Base-by-base conservation (phyloP, 2,329 filamentous ascomycete genomes). In the Fusarium incarnatum region DNA sequence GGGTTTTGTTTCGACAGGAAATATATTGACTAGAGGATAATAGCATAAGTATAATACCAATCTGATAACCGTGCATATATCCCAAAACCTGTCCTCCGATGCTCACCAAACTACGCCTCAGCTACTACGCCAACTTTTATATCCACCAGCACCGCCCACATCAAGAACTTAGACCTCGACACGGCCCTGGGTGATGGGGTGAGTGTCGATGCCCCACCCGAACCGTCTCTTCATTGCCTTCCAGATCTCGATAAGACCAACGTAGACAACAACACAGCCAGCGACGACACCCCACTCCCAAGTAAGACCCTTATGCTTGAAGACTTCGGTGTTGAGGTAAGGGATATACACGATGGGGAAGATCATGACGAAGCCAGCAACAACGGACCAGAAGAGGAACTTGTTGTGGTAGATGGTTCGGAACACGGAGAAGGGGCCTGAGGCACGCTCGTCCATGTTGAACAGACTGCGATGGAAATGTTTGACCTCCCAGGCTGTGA, bases 251-350 rank as follows among this genome's bases (percentile, higher is more conserved):
- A 92, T 83, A 11, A 91, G 85, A 0, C 79, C 79, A 50, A 93
- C 82, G 78, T 92, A 94, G 11, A 87, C 76, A 3, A 86, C 78
- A 1, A 90, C 83, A 34, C 83, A 86, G 20, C 87, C 84, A 47
- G 86, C 82, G 1, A 93, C 90, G 4, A 93, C 83, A 3, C 86
- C 89, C 91, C 91, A 94, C 75, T 93, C 91, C 89, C 90, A 92
- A 4, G 82, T 84, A 59, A 93, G 89, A 1, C 86, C 87, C 45
- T 84, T 83, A 76, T 93, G 91, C 79, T 92, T 90, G 81, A 93
- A 93, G 3, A 93, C 90, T 5, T 81, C 79, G 2, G 82, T 83
- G 76, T 92, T 92, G 70, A 93, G 83, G 25, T 86, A 84, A 0
- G 91, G 91, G 40, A 93, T 86, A 75, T 93, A 93, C 25, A 91